Base-by-base conservation (phyloP, 495 filamentous ascomycete species). In the Daldinia childiae region DNA sequence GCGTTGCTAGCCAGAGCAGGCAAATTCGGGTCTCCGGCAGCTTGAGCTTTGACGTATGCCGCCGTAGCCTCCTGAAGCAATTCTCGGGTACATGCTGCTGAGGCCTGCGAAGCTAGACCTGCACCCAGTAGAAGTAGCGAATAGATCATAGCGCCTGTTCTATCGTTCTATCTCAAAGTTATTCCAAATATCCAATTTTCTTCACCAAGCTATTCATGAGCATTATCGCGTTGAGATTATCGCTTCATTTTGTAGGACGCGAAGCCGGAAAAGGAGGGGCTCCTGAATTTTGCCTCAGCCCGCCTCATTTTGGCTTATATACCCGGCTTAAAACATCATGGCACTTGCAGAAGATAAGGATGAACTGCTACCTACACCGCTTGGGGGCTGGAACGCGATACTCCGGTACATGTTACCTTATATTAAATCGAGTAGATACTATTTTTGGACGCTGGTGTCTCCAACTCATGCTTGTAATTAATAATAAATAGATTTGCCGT, bases 221-320 rank as follows among this genome's bases (percentile, higher is more conserved):
- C 14, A 41, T 24, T 19, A 4, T 29, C 32, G 52, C 19, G 27
- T 59, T 24, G 63, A 67, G 63, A 32, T 27, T 39, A 27, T 57
- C 51, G 19, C 64, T 55, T 24, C 58, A 64, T 74, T 74, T 74
- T 66, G 66, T 66, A 74, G 51, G 43, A 17, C 12, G 39, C 32
- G 15, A 19, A 64, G 41, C 51, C 57, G 62, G 43, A 56, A 73
- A 70, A 70, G 45, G 67, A 71, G 63, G 68, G 68, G 67, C 50
- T 57, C 36, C 45, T 65, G 26, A 62, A 65, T 56, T 68, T 68
- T 68, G 36, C 72, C 72, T 58, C 59, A 66, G 64, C 36, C 32
- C 59, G 64, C 45, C 39, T 51, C 63, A 64, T 62, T 74, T 71
- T 72, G 72, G 68, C 63, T 64, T 75, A 75, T 75, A 70, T 75